phyloP scores from a whole-genome alignment of 192 early-diverging fungal genomes.

The Allomyces arbusculus region DNA sequence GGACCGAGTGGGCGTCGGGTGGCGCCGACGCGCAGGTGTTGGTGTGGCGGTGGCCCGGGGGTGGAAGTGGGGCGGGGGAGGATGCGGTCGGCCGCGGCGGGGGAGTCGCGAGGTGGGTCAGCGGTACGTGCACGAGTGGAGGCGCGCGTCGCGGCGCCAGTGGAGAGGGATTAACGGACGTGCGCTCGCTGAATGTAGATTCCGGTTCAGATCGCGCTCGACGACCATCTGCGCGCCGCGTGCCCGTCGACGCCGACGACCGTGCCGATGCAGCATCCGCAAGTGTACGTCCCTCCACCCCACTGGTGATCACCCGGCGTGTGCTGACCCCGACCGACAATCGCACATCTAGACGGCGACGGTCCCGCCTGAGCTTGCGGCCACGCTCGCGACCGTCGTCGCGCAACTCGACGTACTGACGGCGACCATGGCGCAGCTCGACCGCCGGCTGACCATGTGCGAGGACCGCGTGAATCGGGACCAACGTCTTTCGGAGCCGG shows the following conservation, averaged over 20 bases:
- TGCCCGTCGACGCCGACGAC: no score
- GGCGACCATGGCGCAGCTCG: conserved; percentile 36
- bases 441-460: conserved; percentile 29
- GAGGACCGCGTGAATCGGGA: conserved; percentile 16
- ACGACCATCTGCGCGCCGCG: no score
- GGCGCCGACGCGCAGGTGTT: conserved; percentile 33
- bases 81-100: conserved; percentile 2
- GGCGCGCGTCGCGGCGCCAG: no score
- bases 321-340: no score
- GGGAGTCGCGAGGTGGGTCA: no score
- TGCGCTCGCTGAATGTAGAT: no score
- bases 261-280: no score
- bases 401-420: conserved; percentile 32
- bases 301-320: no score
- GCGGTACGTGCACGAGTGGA: no score
- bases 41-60: conserved; percentile 24
- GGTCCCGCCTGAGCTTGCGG: conserved; percentile 18
- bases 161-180: no score
- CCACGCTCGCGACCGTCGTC: conserved; percentile 22
- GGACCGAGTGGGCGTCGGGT: conserved; percentile 21
- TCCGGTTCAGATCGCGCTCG: no score
- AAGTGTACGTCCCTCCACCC: conserved; percentile 9
- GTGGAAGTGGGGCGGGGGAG: background rate
- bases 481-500: no score
- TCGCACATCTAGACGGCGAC: conserved; percentile 1